Conservation (phyloP, 1,139 yeast species). For the Dujonia santamariae region DNA sequence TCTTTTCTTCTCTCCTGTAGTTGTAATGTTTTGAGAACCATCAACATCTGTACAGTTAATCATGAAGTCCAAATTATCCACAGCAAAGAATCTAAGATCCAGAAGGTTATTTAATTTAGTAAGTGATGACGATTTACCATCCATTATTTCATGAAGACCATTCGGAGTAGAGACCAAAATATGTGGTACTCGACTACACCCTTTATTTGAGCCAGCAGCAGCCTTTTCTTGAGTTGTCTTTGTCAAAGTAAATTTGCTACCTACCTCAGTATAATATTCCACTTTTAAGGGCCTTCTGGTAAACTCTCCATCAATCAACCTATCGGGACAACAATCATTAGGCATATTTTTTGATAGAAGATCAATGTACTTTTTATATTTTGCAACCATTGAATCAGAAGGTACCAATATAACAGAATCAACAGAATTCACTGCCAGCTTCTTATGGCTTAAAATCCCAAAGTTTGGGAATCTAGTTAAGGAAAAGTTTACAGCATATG, state of each 20-base stretch:
- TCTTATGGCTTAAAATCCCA: constrained; percentile 11
- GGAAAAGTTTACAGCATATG: constrained; percentile 21
- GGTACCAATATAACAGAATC: constrained; percentile 28
- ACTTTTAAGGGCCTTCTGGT: constrained; percentile 22
- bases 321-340: constrained; percentile 23
- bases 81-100: constrained; percentile 17
- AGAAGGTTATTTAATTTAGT: constrained; percentile 7
- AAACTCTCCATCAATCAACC: constrained; percentile 11
- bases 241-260: constrained; percentile 1
- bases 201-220: constrained; percentile 1
- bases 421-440: constrained; percentile 10
- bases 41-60: constrained; percentile 6
- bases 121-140: constrained; percentile 1
- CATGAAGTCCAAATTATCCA: constrained; percentile 22
- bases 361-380: constrained; percentile 15
- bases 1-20: constrained; percentile 11
- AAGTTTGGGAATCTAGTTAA: constrained; percentile 20
- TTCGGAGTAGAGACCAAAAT: constrained; percentile 21
- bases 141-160: constrained; percentile 11
- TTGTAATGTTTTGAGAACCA: constrained; percentile 2
- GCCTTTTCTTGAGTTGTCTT: constrained; percentile 1
- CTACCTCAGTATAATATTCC: constrained; percentile 12
- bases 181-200: constrained; percentile 20
- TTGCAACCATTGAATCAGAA: constrained; percentile 20
- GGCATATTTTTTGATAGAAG: constrained; percentile 18